Base-by-base conservation (phyloP, 2,329 filamentous ascomycete genomes). In the Xylaria sp. region DNA sequence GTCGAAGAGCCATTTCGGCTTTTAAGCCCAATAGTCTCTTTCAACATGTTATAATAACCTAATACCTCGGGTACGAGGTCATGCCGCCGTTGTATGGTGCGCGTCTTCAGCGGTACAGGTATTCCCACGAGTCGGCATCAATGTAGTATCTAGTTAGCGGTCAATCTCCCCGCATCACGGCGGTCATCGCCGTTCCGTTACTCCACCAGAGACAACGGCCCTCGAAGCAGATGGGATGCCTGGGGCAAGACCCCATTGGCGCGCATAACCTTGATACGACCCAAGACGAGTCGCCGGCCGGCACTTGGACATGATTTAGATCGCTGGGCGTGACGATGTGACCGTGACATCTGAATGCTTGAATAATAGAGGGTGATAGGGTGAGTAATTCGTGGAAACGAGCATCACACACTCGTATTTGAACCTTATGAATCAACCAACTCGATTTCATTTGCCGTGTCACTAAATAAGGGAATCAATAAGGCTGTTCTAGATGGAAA, bases 51-150 rank as follows among this genome's bases (percentile, higher is more conserved):
- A 18, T 56, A 53, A 41, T n/a, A n/a, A n/a, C n/a, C 57, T n/a
- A 20, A 25, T 32, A 12, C 10, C 20, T 12, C 12, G 25, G n/a
- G 45, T 28, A 34, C 34, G 34, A 34, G 23, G 13, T 18, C 18
- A 55, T 39, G 28, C 15, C 3, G 12, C 25, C 20, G 12, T 30
- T 39, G 13, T 18, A 34, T 39, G 43, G 30, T 15, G 13, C n/a
- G 18, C 34, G 36, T 39, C 39, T 23, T 62, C 48, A 43, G 23
- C 50, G 62, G 62, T 6, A 34, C 18, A 39, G 13, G 8, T 68
- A 64, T 57, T 57, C 41, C 66, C 66, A 68, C 66, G 61, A 65
- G 66, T 68, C 50, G 57, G 62, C 53, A 48, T 45, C 45, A 8
- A 57, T 28, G 45, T 30, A 12, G 30, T 3, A 23, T 36, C 20